These are phyloP conservation scores for Phytophthora sp. DNA, from an alignment of 352 stramenopile species.

Conservation along the genomic window DNA sequence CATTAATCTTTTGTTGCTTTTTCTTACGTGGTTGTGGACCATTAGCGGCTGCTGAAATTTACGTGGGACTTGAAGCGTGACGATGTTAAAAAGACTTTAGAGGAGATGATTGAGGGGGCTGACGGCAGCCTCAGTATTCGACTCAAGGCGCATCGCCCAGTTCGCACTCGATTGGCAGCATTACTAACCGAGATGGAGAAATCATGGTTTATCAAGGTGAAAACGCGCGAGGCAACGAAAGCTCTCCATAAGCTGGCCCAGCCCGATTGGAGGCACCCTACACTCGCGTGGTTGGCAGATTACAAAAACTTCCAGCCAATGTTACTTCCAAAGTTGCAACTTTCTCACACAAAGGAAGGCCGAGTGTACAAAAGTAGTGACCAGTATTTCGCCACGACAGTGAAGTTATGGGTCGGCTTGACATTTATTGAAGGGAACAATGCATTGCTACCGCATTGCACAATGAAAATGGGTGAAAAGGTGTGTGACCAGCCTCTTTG, in stretches of 20 bases:
- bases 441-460: conserved; percentile 79
- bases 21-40: no score
- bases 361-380: conserved; percentile 76
- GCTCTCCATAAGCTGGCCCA: background rate
- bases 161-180: conserved; percentile 43
- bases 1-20: no score
- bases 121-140: conserved; percentile 49
- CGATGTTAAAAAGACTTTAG: conserved; percentile 65
- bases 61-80: conserved; percentile 61
- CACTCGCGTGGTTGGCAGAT: conserved; percentile 72
- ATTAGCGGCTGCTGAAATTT: conserved; percentile 75
- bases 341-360: conserved; percentile 34
- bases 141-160: conserved; percentile 56
- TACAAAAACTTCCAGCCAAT: conserved; percentile 76
- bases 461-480: conserved; percentile 54
- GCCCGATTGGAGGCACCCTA: conserved; percentile 69
- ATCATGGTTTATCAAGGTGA: conserved; percentile 66
- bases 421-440: conserved; percentile 89
- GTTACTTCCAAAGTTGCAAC: conserved; percentile 75
- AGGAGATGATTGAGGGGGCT: conserved; percentile 63
- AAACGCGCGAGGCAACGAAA: conserved; percentile 8
- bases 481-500: conserved; percentile 73
- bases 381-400: conserved; percentile 80
- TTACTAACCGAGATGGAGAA: conserved; percentile 78
- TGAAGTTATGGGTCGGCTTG: conserved; percentile 87